Evolutionary conservation across 805 yeast species (phyloP).

Genomic region (Saturnispora zaruensis): DNA sequence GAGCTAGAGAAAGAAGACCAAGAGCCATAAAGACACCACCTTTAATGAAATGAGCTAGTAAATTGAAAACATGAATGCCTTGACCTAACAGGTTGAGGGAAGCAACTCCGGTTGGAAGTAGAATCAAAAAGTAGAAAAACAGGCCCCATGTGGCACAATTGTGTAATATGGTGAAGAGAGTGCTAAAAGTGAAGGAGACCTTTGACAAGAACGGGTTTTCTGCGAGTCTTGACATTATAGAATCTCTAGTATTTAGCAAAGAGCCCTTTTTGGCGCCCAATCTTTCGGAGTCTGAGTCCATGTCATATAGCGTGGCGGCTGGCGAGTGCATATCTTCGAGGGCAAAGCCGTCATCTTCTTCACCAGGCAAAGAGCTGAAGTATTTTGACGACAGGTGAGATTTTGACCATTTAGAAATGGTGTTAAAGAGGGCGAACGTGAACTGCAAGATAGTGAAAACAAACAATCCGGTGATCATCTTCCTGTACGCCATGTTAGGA

Average conservation of each 20-base stretch:
- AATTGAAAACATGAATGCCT: slow-evolving; percentile 60
- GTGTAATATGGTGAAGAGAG: slow-evolving; percentile 34
- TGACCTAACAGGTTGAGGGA: slow-evolving; percentile 64
- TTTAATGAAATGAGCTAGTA: slow-evolving; percentile 91
- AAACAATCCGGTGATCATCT: slow-evolving; percentile 54
- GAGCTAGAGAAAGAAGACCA: slow-evolving; percentile 73
- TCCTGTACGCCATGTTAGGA: slow-evolving; percentile 66
- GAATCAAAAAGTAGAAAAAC: slow-evolving; percentile 49
- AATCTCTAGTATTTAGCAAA: slow-evolving; percentile 25
- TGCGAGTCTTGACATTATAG: slow-evolving; percentile 29
- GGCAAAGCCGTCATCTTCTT: slow-evolving; percentile 19
- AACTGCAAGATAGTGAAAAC: slow-evolving; percentile 47
- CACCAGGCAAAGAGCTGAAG: slow-evolving; percentile 8
- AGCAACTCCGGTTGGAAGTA: slow-evolving; percentile 50
- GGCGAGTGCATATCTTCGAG: slow-evolving; percentile 27
- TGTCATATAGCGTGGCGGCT: slow-evolving; percentile 30
- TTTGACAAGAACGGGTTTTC: not conserved
- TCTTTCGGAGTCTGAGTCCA: slow-evolving; percentile 4
- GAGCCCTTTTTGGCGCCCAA: not conserved
- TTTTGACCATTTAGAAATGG: slow-evolving; percentile 36
- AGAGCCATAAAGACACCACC: slow-evolving; percentile 80
- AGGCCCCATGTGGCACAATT: slow-evolving; percentile 54
- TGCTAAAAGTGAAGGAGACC: slow-evolving; percentile 15
- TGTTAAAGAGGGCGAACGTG: slow-evolving; percentile 41
- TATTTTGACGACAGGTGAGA: not conserved